Conservation (phyloP, 768 basidiomycete species). For the Amanita molliuscula region DNA sequence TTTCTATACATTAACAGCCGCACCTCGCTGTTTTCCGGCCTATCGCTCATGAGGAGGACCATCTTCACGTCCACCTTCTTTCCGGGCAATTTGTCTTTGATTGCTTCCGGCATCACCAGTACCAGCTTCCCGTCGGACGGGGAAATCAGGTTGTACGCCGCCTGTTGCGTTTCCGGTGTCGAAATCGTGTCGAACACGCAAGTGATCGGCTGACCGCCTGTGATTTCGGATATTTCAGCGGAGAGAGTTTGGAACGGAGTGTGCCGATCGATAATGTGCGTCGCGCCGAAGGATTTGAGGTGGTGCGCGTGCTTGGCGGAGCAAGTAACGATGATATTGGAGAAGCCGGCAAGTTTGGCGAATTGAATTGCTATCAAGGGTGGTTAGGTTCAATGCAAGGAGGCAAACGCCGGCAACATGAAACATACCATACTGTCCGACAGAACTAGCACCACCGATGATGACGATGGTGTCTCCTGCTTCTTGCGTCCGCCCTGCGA, state of each 20-base stretch:
- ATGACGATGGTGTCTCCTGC: conserved; percentile 10
- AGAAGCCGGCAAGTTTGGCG: conserved; percentile 26
- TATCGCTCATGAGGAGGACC: conserved; percentile 1
- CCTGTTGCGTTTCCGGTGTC: conserved; percentile 25
- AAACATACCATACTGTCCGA: conserved; percentile 16
- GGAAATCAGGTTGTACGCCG: conserved; percentile 23
- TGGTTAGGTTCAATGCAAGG: conserved; percentile 19
- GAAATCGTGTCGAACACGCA: conserved; percentile 22
- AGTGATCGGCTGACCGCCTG: conserved; percentile 7
- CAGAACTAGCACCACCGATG: conserved; percentile 20
- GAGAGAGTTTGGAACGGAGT: neutral
- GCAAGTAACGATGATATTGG: conserved; percentile 30
- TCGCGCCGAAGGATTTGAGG: conserved; percentile 30
- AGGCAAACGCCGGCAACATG: conserved; percentile 7
- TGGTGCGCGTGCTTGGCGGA: conserved; percentile 16
- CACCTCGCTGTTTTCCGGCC: conserved; percentile 7
- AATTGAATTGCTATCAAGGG: conserved; percentile 26
- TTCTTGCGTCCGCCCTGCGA: conserved; percentile 1
- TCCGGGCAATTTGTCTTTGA: conserved; percentile 10
- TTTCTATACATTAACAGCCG: neutral
- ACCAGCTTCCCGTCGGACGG: conserved; percentile 25
- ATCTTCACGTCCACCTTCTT: conserved; percentile 5
- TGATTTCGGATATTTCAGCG: conserved; percentile 12
- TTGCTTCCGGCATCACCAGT: conserved; percentile 13
- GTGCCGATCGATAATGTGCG: conserved; percentile 24